Conservation (phyloP, 2,329 filamentous ascomycete genomes). For the Aschersonia sp. region DNA sequence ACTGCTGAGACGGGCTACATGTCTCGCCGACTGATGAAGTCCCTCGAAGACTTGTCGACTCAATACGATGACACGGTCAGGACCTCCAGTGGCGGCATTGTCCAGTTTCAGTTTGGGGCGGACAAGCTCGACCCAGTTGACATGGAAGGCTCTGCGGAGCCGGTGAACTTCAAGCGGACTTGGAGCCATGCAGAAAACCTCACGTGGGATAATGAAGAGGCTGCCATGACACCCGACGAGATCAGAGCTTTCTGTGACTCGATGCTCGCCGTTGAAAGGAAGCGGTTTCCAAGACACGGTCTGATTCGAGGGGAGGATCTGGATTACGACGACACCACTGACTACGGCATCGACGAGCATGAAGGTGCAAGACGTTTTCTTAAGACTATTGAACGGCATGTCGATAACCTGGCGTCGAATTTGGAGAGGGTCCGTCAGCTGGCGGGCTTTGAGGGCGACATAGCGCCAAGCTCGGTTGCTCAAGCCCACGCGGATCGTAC, state of each 20-base stretch:
- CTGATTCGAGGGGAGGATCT: constrained; percentile 44
- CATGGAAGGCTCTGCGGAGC: constrained; percentile 89
- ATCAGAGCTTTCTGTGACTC: constrained; percentile 54
- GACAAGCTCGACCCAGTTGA: constrained; percentile 92
- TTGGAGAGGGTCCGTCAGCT: constrained; percentile 38
- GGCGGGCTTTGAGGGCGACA: constrained; percentile 30
- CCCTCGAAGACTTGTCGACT: constrained; percentile 82
- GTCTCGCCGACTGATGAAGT: constrained; percentile 97
- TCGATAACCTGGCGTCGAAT: constrained; percentile 46
- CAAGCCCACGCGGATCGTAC: constrained; percentile 49
- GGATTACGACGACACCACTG: constrained; percentile 53
- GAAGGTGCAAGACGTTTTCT: constrained; percentile 78
- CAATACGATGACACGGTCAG: constrained; percentile 91
- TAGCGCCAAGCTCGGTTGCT: constrained; percentile 6
- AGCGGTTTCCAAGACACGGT: constrained; percentile 44
- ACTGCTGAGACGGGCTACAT: constrained; percentile 98
- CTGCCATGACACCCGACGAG: constrained; percentile 58
- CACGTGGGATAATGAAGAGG: constrained; percentile 68
- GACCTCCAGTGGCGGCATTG: constrained; percentile 74
- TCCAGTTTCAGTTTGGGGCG: constrained; percentile 95
- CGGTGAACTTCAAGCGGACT: constrained; percentile 82
- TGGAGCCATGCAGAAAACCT: constrained; percentile 66
- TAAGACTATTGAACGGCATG: constrained; percentile 59
- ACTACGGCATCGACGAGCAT: constrained; percentile 58
- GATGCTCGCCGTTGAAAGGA: constrained; percentile 53